Conservation (phyloP, 768 basidiomycete species). For the Tubosaeta sp. region DNA sequence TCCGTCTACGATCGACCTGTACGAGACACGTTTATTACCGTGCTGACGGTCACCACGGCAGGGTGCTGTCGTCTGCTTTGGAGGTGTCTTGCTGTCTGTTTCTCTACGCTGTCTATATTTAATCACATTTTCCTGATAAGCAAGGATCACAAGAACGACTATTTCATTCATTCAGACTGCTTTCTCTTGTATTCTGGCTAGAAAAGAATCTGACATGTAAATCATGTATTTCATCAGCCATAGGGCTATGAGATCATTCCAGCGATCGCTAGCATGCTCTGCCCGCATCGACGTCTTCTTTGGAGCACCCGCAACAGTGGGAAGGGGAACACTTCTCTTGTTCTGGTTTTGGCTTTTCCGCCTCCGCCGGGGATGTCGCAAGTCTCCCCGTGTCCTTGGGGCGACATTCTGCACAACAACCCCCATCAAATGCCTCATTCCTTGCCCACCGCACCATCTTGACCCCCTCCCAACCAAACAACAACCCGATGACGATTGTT, state of each 20-base stretch:
- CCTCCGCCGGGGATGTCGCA: neutral
- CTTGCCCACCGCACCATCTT: slow-evolving; percentile 41
- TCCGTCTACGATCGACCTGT: neutral
- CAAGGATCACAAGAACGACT: neutral
- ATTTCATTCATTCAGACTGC: neutral
- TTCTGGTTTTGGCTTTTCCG: neutral
- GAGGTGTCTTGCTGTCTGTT: neutral
- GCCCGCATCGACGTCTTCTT: neutral
- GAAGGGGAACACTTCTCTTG: neutral
- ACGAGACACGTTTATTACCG: neutral
- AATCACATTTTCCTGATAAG: slow-evolving; percentile 2
- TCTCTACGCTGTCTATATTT: slow-evolving; percentile 1
- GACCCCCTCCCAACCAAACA: slow-evolving; percentile 42
- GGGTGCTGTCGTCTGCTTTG: neutral
- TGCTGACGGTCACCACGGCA: neutral
- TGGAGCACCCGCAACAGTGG: slow-evolving; percentile 2
- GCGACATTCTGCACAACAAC: slow-evolving; percentile 28
- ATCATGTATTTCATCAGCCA: neutral
- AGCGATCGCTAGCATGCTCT: neutral
- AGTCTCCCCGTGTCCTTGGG: neutral
- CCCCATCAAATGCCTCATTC: slow-evolving; percentile 32
- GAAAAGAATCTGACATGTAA: slow-evolving; percentile 8
- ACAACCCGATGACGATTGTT: slow-evolving; percentile 35
- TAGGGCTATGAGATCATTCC: neutral
- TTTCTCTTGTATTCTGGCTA: slow-evolving; percentile 7